Percentiles rank a stretch among this genome's conserved stretches.
Conservation (phyloP, 2,329 filamentous ascomycete species). For the Calonectria multiphialidica region DNA sequence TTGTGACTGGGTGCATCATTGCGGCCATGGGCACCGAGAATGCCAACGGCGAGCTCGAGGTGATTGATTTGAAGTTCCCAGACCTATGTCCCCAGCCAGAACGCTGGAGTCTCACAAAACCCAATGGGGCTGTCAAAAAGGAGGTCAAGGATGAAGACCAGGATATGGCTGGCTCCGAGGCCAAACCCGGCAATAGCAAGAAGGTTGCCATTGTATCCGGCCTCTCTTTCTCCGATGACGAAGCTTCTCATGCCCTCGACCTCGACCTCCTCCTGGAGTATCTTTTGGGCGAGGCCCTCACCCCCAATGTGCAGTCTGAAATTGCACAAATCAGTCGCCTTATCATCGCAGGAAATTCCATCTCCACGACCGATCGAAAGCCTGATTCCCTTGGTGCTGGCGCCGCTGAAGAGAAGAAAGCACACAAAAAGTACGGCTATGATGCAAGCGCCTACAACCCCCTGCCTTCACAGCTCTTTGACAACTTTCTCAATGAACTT, state of each 20-base stretch:
- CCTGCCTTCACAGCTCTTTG: constrained; percentile 84
- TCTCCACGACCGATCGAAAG: constrained; percentile 72
- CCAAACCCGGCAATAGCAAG: constrained; percentile 58
- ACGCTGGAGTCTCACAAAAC: constrained; percentile 79
- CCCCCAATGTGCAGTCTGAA: constrained; percentile 68
- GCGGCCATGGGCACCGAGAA: constrained; percentile 97
- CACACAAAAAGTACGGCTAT: constrained; percentile 90
- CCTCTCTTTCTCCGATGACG: constrained; percentile 82
- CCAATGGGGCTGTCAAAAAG: constrained; percentile 48
- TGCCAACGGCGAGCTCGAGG: constrained; percentile 89
- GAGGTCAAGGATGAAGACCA: constrained; percentile 58
- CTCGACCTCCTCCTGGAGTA: constrained; percentile 87
- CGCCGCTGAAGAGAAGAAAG: constrained; percentile 57
- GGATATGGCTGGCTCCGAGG: constrained; percentile 67
- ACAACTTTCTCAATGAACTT: constrained; percentile 83
- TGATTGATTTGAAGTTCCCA: constrained; percentile 89
- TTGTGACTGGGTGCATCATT: constrained; percentile 94
- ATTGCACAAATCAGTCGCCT: constrained; percentile 82
- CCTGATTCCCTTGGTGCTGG: constrained; percentile 50
- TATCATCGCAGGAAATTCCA: constrained; percentile 92
- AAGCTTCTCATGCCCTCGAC: constrained; percentile 78
- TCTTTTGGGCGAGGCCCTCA: constrained; percentile 84
- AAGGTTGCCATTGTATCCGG: constrained; percentile 91
- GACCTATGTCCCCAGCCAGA: constrained; percentile 86
- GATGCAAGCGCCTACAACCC: constrained; percentile 91